Percentiles rank a stretch among this genome's conserved stretches.
Conservation (phyloP, 768 basidiomycete genomes). For the Lentinus tigrinus region DNA sequence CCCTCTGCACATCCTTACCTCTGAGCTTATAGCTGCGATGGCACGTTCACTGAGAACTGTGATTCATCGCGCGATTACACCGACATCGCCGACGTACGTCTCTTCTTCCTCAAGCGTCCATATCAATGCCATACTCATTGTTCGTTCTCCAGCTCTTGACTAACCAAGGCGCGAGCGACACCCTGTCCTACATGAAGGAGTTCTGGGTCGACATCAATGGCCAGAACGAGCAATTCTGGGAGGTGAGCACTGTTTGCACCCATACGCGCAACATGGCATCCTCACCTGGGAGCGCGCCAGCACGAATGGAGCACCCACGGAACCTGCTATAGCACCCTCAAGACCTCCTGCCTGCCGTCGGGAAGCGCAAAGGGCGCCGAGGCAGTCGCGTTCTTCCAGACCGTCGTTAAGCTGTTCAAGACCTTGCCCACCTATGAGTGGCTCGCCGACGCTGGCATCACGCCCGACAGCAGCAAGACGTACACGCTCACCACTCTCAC, state of each 20-base stretch:
- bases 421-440: constrained; percentile 73
- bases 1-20: background rate
- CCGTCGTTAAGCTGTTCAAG: constrained; percentile 61
- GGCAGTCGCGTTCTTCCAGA: constrained; percentile 66
- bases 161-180: constrained; percentile 56
- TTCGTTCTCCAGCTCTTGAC: constrained; percentile 49
- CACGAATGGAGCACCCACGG: constrained; percentile 76
- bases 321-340: constrained; percentile 59
- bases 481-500: constrained; percentile 55
- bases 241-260: constrained; percentile 39
- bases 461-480: constrained; percentile 57
- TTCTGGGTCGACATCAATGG: constrained; percentile 66
- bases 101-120: background rate
- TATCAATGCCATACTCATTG: background rate
- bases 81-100: constrained; percentile 39
- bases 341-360: constrained; percentile 54
- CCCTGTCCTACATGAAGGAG: constrained; percentile 57
- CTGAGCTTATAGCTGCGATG: constrained; percentile 51
- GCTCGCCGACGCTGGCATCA: constrained; percentile 71
- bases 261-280: background rate
- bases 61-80: constrained; percentile 47
- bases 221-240: constrained; percentile 64
- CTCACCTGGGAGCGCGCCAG: constrained; percentile 27
- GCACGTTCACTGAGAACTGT: constrained; percentile 33
- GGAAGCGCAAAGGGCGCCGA: constrained; percentile 63